Base-by-base conservation (phyloP, 768 basidiomycete species). In the Leucocoprinus sp. region DNA sequence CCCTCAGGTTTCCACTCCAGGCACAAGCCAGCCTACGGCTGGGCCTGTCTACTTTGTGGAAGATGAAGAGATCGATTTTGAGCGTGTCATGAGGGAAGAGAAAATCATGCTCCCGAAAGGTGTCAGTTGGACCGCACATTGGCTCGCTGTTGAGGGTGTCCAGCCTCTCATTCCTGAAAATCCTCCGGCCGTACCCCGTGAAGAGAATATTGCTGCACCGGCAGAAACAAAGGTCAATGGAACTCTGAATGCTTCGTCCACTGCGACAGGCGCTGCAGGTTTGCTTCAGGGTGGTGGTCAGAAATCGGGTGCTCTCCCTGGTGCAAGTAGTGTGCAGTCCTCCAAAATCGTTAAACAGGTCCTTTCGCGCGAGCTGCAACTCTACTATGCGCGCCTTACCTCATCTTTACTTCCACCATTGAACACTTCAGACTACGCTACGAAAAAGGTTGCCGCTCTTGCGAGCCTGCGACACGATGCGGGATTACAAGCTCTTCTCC, bases 51-150 rank as follows among this genome's bases (percentile, higher is more conserved):
- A 91, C 66, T 92, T 91, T 56, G 80, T 95, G 14, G 91, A 96
- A 50, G 96, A 99, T 59, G 93, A 97, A 54, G 96, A 98, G 63
- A 84, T 99, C 38, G 96, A 98, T 64, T 92, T 99, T 55, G 89
- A 93, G 58, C 88, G 82, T 43, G 81, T 93, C 8, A 64, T 97
- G 33, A 77, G 87, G 44, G 87, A 90, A 55, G 89, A 91, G 60
- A 85, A 92, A 61, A 81, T 92, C 27, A 70, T 75, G 1, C 64
- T 93, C 6, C 89, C 91, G 0, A 82, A 84, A 54, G 84, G 82
- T 33, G 81, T 88, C 45, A 80, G 72, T 53, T 93, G 89, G 84
- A 85, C 82, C 0, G 93, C 96, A 2, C 96, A 99, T 60, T 99
- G 96, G 96, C 74, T 99, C 24, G 93, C 93, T 0, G 92, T 99